Evolutionary conservation across 1,284 basidiomycete species (phyloP).

Genomic region (Tausonia pullulans): DNA sequence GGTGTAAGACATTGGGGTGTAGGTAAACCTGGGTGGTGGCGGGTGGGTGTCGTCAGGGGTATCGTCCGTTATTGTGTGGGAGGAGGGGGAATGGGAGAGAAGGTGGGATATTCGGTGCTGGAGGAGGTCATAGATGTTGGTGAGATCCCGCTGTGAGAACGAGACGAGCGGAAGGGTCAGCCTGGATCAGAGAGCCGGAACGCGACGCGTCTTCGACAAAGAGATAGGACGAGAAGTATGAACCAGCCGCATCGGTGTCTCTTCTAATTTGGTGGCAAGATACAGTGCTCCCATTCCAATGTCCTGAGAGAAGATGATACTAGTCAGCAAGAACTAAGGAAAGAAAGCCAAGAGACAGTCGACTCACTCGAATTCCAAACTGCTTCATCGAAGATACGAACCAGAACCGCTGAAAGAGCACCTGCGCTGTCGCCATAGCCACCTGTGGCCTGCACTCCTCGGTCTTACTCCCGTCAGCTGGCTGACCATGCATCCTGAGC

Average conservation of each 20-base stretch:
- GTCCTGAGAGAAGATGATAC: conserved; percentile 45
- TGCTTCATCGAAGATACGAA: conserved; percentile 88
- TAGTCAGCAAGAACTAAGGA: conserved; percentile 5
- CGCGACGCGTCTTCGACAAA: not conserved
- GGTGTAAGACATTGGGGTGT: conserved; percentile 75
- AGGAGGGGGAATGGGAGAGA: conserved; percentile 23
- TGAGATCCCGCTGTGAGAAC: conserved; percentile 55
- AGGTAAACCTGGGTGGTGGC: conserved; percentile 45
- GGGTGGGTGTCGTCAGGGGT: conserved; percentile 18
- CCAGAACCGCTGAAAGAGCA: conserved; percentile 94
- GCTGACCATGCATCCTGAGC: not conserved
- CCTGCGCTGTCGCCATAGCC: conserved; percentile 90
- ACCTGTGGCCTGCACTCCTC: conserved; percentile 67
- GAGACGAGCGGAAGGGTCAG: not conserved
- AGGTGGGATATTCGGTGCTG: conserved; percentile 41
- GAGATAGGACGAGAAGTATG: conserved; percentile 3
- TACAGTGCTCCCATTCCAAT: conserved; percentile 86
- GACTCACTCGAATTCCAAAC: conserved; percentile 72
- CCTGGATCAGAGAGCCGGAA: not conserved
- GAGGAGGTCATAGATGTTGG: conserved; percentile 87
- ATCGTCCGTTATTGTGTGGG: conserved; percentile 18
- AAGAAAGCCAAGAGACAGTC: conserved; percentile 6
- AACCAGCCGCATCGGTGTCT: conserved; percentile 71
- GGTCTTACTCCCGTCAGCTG: not conserved
- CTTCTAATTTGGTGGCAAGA: conserved; percentile 90